These are phyloP conservation scores for Candida peoriensis DNA, from an alignment of 805 yeast genomes.

Conservation along the genomic window DNA sequence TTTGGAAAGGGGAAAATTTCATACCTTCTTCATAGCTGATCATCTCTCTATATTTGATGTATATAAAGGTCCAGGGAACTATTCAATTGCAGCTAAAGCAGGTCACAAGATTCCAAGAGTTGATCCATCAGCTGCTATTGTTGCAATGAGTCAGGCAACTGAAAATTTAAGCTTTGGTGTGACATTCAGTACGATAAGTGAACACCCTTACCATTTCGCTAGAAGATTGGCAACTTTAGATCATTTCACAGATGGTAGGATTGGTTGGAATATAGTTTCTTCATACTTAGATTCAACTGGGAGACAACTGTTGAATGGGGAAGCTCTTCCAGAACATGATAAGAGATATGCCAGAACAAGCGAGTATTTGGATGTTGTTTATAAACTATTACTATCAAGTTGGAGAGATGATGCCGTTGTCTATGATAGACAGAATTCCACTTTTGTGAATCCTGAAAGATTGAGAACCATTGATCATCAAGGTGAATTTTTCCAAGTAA, in stretches of 20 bases:
- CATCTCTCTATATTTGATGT: constrained; percentile 36
- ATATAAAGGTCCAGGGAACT: constrained; percentile 33
- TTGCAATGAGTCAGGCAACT: constrained; percentile 37
- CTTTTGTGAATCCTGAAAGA: constrained; percentile 13
- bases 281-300: constrained; percentile 39
- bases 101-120: constrained; percentile 27
- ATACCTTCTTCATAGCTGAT: constrained; percentile 36
- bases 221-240: constrained; percentile 38
- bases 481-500: constrained; percentile 28
- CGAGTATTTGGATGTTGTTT: constrained; percentile 36
- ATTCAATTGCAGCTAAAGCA: constrained; percentile 27
- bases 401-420: constrained; percentile 21
- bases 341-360: constrained; percentile 36
- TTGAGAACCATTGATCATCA: constrained; percentile 28
- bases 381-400: constrained; percentile 30
- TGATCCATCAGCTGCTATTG: constrained; percentile 31
- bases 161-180: constrained; percentile 34
- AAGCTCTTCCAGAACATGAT: constrained; percentile 33
- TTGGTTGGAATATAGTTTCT: constrained; percentile 43
- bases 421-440: constrained; percentile 21
- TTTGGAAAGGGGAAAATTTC: constrained; percentile 34
- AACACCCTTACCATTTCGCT: constrained; percentile 37
- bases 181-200: constrained; percentile 39
- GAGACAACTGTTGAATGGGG: constrained; percentile 32
- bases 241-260: constrained; percentile 36